Evolutionary conservation across 306 rosid species (phyloP), one percentile per base, ranked within the genome.

Genomic region (Dalbergia oliveri): DNA sequence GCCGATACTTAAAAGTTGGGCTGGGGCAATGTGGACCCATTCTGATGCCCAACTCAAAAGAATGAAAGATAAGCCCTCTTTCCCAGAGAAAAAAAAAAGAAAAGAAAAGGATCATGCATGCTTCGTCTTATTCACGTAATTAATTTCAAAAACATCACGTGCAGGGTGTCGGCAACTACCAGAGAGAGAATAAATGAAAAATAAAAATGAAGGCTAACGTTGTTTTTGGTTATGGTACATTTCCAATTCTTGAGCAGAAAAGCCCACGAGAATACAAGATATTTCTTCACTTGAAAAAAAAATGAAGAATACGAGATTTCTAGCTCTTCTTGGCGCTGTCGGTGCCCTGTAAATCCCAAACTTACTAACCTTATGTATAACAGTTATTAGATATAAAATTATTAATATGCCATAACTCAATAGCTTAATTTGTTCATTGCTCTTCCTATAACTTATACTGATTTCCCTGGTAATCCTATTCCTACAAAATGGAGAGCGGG

Each of bases 91-190:
- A 35, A 7, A 21, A 2, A 7, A 43, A 57, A 54, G 8, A 43
- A 43, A 43, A 6, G 1, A 5, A 58, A 43, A 47, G 6, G 47
- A 68, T 31, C 26, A 59, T n/a, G 16, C 16, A 5, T 35, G 39
- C 23, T 6, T 4, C 4, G 19, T 15, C 59, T 3, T 13, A 47
- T 62, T 4, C 21, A 8, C 0, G 33, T 9, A 57, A 57, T 59
- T 23, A 8, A 44, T 10, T 44, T 18, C 34, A 3, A 19, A 19
- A 21, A 57, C 15, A 57, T 64, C 23, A 15, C 5, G 11, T 1
- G 58, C 11, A 47, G 5, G n/a, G 23, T 58, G 80, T 58, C 71
- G 80, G 76, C 69, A 18, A 39, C 35, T 31, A 33, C 16, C 34
- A 15, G 7, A 23, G 23, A 15, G 7, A 23, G 23, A 19, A 60